Percentiles rank a stretch among this genome's conserved stretches.
phyloP scores from a whole-genome alignment of 768 basidiomycete species.

The Galerina sulciceps region DNA sequence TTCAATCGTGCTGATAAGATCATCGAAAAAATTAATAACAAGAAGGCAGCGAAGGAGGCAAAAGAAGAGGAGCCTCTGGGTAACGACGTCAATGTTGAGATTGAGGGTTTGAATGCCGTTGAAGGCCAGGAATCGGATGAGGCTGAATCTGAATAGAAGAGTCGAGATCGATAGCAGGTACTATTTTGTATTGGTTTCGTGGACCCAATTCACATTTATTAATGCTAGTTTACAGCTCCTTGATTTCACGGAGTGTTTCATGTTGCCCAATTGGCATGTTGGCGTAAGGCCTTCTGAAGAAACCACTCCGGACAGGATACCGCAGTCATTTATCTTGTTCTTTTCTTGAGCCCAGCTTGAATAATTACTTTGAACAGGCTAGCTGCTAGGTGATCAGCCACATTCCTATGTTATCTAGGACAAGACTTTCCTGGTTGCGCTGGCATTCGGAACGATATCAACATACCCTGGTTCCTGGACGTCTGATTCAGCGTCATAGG shows the following conservation, averaged over 20 bases:
- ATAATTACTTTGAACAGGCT: neutral
- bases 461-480: too few species aligned
- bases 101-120: slow-evolving; percentile 57
- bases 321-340: neutral
- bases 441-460: too few species aligned
- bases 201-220: slow-evolving; percentile 5
- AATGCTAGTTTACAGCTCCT: neutral
- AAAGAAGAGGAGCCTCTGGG: slow-evolving; percentile 49
- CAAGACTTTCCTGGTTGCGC: too few species aligned
- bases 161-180: slow-evolving; percentile 13
- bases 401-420: neutral
- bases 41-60: slow-evolving; percentile 60
- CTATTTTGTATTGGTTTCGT: neutral
- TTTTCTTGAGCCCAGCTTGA: neutral
- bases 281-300: neutral
- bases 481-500: too few species aligned
- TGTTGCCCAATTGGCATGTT: neutral
- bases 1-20: slow-evolving; percentile 97
- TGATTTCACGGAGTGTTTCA: neutral
- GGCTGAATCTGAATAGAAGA: slow-evolving; percentile 24
- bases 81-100: slow-evolving; percentile 49
- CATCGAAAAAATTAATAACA: slow-evolving; percentile 83
- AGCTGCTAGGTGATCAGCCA: neutral
- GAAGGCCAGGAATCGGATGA: slow-evolving; percentile 32
- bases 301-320: neutral